phyloP scores from a whole-genome alignment of 768 basidiomycete species.

The Auriscalpium vulgare region DNA sequence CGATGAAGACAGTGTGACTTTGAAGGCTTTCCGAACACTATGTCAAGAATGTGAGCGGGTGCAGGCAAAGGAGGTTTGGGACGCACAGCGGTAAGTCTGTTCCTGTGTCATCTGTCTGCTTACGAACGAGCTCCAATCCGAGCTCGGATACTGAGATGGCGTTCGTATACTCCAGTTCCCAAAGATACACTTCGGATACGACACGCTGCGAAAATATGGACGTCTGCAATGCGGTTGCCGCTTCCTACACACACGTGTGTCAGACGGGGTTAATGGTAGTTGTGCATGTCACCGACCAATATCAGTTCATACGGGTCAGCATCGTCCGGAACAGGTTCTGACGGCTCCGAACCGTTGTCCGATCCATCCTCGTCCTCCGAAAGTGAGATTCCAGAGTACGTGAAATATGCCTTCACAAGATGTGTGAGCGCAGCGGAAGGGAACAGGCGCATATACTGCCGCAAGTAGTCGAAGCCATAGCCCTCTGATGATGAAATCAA shows the following conservation, averaged over 20 bases:
- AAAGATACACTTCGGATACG: conserved; percentile 53
- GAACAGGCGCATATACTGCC: conserved; percentile 58
- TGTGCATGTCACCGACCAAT: conserved; percentile 38
- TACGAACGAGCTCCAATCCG: conserved; percentile 50
- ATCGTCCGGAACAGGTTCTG: conserved; percentile 15
- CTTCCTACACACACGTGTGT: conserved; percentile 5
- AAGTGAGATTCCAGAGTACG: conserved; percentile 43
- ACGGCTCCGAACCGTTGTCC: conserved; percentile 11
- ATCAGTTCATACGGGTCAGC: conserved; percentile 56
- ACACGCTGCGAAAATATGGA: conserved; percentile 65
- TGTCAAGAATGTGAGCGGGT: background rate
- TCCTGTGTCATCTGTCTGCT: conserved; percentile 50
- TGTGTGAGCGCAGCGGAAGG: conserved; percentile 47
- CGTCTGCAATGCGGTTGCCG: conserved; percentile 17
- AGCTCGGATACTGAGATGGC: conserved; percentile 65
- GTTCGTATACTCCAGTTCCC: conserved; percentile 67
- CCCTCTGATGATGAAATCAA: conserved; percentile 33
- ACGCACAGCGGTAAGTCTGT: conserved; percentile 42
- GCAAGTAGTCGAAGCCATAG: conserved; percentile 51
- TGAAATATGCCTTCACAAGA: conserved; percentile 61
- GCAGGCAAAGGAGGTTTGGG: background rate
- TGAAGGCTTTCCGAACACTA: conserved; percentile 62
- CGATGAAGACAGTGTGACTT: conserved; percentile 63
- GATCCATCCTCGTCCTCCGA: conserved; percentile 33
- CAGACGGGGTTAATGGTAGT: too few species aligned